These are phyloP conservation scores for Phytophthora citrophthora DNA, from an alignment of 352 stramenopile genomes.

Conservation along the genomic window DNA sequence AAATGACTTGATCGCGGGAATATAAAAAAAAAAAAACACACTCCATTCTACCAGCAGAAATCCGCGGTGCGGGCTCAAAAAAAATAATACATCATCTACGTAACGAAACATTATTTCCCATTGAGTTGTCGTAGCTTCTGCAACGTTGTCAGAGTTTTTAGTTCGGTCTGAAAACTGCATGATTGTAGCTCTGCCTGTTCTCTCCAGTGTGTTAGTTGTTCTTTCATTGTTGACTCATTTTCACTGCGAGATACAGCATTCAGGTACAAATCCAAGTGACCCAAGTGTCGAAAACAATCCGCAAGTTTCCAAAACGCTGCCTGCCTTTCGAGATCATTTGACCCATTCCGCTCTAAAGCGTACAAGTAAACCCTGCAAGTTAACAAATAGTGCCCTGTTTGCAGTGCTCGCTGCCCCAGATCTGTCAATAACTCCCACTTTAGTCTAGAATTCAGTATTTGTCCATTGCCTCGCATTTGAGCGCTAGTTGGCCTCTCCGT, in stretches of 20 bases:
- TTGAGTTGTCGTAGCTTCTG: conserved; percentile 41
- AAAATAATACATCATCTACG: too few species aligned
- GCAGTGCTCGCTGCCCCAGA: conserved; percentile 47
- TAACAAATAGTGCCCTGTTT: conserved; percentile 65
- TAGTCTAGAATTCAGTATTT: conserved; percentile 5
- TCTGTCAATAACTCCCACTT: conserved; percentile 67
- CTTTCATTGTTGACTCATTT: conserved; percentile 2
- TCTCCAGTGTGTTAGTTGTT: conserved; percentile 7
- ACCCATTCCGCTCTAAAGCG: conserved; percentile 39
- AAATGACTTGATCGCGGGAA: too few species aligned
- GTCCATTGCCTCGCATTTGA: conserved; percentile 7
- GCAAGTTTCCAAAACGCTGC: conserved; percentile 60
- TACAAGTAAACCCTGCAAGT: conserved; percentile 51
- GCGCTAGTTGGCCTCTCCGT: background rate
- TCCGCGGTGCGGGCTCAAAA: too few species aligned
- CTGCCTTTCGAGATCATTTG: conserved; percentile 15
- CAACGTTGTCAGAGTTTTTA: conserved; percentile 21
- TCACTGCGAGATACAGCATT: conserved; percentile 39
- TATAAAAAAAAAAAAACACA: too few species aligned
- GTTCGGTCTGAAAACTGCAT: conserved; percentile 36
- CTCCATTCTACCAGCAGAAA: too few species aligned
- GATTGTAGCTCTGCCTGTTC: conserved; percentile 19
- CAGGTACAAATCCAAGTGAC: conserved; percentile 57
- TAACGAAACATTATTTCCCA: background rate
- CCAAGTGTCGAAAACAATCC: conserved; percentile 69